Conservation (phyloP, 495 filamentous ascomycete species). For the Hyaloscypha variabilis region DNA sequence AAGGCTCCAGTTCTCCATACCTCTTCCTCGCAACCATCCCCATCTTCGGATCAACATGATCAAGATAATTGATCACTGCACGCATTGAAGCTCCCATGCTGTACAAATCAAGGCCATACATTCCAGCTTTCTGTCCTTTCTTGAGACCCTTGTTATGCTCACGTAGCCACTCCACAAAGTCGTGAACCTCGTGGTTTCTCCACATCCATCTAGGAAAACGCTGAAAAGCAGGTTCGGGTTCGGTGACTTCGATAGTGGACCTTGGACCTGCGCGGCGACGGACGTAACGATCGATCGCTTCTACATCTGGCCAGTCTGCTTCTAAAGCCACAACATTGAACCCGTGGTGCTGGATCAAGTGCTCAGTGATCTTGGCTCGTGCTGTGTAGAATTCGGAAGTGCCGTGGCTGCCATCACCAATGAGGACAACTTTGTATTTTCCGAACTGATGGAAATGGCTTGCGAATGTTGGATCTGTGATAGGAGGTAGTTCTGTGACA, state of each 20-base stretch:
- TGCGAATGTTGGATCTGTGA: neutral
- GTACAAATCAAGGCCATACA: constrained; percentile 58
- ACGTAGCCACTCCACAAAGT: constrained; percentile 56
- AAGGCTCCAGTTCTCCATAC: constrained; percentile 52
- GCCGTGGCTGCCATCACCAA: constrained; percentile 61
- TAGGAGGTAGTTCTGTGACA: too few relatives aligned
- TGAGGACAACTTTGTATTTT: constrained; percentile 45
- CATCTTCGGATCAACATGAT: constrained; percentile 48
- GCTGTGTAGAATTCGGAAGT: constrained; percentile 62
- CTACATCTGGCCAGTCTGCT: constrained; percentile 63
- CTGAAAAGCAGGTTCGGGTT: constrained; percentile 46
- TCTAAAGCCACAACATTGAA: constrained; percentile 60
- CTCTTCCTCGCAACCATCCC: constrained; percentile 46
- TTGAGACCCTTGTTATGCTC: too few relatives aligned
- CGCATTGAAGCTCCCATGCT: constrained; percentile 47
- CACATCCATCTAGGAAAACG: constrained; percentile 67
- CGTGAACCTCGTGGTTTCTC: constrained; percentile 58
- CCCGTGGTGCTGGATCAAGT: constrained; percentile 53
- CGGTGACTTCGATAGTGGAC: constrained; percentile 20
- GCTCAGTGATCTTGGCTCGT: constrained; percentile 57
- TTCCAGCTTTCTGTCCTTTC: too few relatives aligned
- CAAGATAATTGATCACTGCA: constrained; percentile 56
- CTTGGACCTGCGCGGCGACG: constrained; percentile 45
- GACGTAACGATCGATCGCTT: constrained; percentile 59
- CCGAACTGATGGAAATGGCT: constrained; percentile 2